Evolutionary conservation across 768 basidiomycete species (phyloP).

Genomic region (Psilocybe azurescens): DNA sequence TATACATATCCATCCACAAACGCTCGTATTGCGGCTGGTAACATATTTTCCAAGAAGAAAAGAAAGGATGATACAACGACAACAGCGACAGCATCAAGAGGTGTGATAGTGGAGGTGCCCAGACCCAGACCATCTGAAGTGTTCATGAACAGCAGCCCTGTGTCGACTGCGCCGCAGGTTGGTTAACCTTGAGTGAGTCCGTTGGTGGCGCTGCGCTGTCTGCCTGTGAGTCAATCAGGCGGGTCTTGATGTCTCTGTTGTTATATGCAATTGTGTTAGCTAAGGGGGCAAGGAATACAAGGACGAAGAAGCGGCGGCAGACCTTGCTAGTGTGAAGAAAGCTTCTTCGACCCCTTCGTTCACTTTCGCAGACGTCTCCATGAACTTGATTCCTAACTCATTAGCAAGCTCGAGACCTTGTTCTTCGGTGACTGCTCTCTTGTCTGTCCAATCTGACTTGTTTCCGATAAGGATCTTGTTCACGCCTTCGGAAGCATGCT

Average conservation of each 20-base stretch:
- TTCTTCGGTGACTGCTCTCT: slow-evolving; percentile 88
- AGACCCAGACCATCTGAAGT: not conserved
- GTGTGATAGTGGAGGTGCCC: slow-evolving; percentile 9
- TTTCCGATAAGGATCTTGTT: slow-evolving; percentile 99
- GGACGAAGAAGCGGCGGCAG: slow-evolving; percentile 1
- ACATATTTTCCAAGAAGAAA: slow-evolving; percentile 14
- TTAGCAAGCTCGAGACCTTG: slow-evolving; percentile 92
- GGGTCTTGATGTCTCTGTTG: slow-evolving; percentile 92
- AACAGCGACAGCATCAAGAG: slow-evolving; percentile 5
- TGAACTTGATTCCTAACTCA: slow-evolving; percentile 94
- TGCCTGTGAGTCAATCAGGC: slow-evolving; percentile 93
- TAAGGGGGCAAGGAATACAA: slow-evolving; percentile 1
- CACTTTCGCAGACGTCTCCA: slow-evolving; percentile 97
- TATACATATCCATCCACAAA: slow-evolving; percentile 11
- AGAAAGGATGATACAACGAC: slow-evolving; percentile 18
- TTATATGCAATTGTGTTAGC: not conserved
- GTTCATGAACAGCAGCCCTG: slow-evolving; percentile 59
- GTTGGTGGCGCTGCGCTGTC: slow-evolving; percentile 55
- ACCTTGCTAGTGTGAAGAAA: slow-evolving; percentile 97
- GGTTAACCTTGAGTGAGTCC: slow-evolving; percentile 71
- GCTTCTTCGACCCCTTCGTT: slow-evolving; percentile 99
- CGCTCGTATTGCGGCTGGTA: slow-evolving; percentile 13
- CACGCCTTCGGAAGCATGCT: slow-evolving; percentile 97
- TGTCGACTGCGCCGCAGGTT: slow-evolving; percentile 51
- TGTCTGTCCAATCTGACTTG: slow-evolving; percentile 99